Base-by-base conservation (phyloP, 1,284 basidiomycete species). In the Omphalotus olearius region DNA sequence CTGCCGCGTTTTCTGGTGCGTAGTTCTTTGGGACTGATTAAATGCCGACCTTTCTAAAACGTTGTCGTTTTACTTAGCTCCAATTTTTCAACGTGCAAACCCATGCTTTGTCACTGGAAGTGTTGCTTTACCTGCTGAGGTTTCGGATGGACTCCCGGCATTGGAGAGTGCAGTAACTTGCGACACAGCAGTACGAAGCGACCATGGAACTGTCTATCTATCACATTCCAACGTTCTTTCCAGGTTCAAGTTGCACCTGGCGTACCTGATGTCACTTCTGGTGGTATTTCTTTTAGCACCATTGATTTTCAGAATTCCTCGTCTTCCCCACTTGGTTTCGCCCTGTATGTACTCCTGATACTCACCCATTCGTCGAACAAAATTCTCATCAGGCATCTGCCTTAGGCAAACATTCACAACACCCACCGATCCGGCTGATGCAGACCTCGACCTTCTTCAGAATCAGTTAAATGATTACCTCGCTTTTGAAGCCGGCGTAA, bases 281-380 rank as follows among this genome's bases (percentile, higher is more conserved):
- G 62, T 7, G 60, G 61, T 2, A 58, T 64, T 20, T 42, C 55
- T 11, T 64, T 46, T 51, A 64, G 60, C 54, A 49, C 38, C 11
- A 64, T 66, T 45, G 62, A 66, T 51, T 66, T 66, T 57, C 61
- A 63, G 44, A 62, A 64, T 43, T 64, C 63, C 1, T 55, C 48
- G 3, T 48, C 54, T 17, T 64, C 63, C 11, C 63, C 64, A 5
- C 23, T 66, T 25, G 63, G 63, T 4, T 66, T 66, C 53, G 62
- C 63, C 11, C 49, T 64, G 61, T 63, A 45, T 18, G 56, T 48
- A 17, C 7, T 20, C 38, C 16, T 38, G 13, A 23, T 23, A 16
- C 39, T 37, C n/a, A 16, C 25, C 28, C 20, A n/a, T 47, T 23
- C 23, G 13, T 23, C 17, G 37, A 23, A 26, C n/a, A n/a, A 17